These are phyloP conservation scores for Exidia glandulosa DNA, from an alignment of 768 basidiomycete species.

Conservation along the genomic window DNA sequence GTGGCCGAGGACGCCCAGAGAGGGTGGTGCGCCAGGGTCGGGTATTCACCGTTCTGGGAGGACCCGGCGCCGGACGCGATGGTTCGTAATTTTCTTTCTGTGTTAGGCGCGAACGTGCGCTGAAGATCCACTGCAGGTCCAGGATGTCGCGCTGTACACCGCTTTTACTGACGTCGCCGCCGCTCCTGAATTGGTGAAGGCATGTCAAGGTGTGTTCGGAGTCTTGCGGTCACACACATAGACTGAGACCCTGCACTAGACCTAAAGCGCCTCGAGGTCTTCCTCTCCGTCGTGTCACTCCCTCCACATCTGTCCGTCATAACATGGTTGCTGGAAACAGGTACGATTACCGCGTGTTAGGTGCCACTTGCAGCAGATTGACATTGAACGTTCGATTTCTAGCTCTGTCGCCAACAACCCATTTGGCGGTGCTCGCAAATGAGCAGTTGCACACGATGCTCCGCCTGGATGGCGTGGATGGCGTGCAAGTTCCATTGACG, in stretches of 20 bases:
- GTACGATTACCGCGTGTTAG: too few relatives aligned
- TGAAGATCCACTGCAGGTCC: background rate
- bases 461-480: too few relatives aligned
- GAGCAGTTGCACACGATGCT: too few relatives aligned
- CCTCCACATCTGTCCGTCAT: too few relatives aligned
- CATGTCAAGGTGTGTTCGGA: slow-evolving; percentile 16
- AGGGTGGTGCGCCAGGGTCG: background rate
- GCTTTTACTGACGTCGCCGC: slow-evolving; percentile 27
- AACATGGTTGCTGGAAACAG: too few relatives aligned
- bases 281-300: too few relatives aligned
- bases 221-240: slow-evolving; percentile 26
- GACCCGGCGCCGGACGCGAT: slow-evolving; percentile 7
- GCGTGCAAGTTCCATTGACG: slow-evolving; percentile 24
- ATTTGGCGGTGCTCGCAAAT: too few relatives aligned
- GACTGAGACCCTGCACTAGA: too few relatives aligned
- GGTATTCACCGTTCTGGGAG: slow-evolving; percentile 20
- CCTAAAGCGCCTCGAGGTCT: too few relatives aligned
- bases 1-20: background rate
- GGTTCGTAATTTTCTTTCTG: background rate
- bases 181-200: slow-evolving; percentile 28
- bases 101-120: background rate
- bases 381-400: too few relatives aligned
- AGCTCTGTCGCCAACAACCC: too few relatives aligned
- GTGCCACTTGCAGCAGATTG: too few relatives aligned
- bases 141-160: slow-evolving; percentile 1